Evolutionary conservation across 2,329 filamentous ascomycete genomes (phyloP).

Genomic region (Fusarium cicatricum): DNA sequence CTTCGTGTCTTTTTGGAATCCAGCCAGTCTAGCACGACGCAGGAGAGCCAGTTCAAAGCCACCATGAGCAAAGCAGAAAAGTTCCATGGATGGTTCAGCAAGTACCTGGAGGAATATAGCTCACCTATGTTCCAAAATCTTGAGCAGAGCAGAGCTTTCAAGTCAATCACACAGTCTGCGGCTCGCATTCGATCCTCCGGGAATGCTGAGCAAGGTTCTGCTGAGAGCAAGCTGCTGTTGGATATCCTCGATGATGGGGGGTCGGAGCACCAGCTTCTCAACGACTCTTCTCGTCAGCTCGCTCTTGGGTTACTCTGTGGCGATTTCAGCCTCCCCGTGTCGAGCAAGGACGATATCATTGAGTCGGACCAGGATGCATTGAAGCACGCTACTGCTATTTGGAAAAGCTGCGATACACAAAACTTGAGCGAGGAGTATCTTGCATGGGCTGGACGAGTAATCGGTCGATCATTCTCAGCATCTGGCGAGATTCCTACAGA

Average conservation of each 20-base stretch:
- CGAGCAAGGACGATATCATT: conserved; percentile 68
- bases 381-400: conserved; percentile 71
- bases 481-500: conserved; percentile 72
- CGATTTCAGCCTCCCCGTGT: conserved; percentile 68
- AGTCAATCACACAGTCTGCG: conserved; percentile 73
- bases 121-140: conserved; percentile 60
- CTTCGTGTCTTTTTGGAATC: conserved; percentile 79
- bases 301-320: conserved; percentile 78
- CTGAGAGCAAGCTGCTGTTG: conserved; percentile 83
- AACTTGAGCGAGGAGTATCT: conserved; percentile 74
- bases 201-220: conserved; percentile 72
- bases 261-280: conserved; percentile 69
- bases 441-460: conserved; percentile 83
- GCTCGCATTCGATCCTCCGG: conserved; percentile 72
- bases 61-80: conserved; percentile 78
- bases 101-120: conserved; percentile 71
- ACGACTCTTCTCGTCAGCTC: conserved; percentile 72
- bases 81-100: conserved; percentile 82
- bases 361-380: conserved; percentile 71
- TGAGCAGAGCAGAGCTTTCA: conserved; percentile 65
- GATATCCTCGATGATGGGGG: conserved; percentile 79
- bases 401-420: conserved; percentile 76
- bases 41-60: conserved; percentile 81
- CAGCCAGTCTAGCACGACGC: conserved; percentile 79
- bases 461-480: conserved; percentile 84